Evolutionary conservation across 768 basidiomycete genomes (phyloP).

Genomic region (Pisolithus albus): DNA sequence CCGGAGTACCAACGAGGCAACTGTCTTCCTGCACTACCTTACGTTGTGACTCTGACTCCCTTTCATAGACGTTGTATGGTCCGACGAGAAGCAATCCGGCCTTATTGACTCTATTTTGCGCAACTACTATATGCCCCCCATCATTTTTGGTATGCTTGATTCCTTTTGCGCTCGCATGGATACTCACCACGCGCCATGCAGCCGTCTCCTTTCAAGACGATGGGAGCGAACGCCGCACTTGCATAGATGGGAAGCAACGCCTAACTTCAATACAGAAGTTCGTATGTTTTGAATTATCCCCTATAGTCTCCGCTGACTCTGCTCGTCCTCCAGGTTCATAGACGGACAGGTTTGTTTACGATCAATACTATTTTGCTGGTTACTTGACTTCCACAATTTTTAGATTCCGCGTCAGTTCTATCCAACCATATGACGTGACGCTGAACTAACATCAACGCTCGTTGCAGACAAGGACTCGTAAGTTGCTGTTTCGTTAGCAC

Average conservation of each 20-base stretch:
- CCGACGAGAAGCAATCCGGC: conserved; percentile 49
- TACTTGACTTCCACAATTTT: conserved; percentile 6
- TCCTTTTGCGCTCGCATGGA: not conserved
- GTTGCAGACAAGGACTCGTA: conserved; percentile 36
- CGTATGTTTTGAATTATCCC: conserved; percentile 1
- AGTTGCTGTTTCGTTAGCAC: conserved; percentile 7
- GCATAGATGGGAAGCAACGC: conserved; percentile 72
- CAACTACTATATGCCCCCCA: conserved; percentile 61
- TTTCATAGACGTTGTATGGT: conserved; percentile 55
- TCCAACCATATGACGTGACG: not conserved
- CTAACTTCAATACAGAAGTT: conserved; percentile 60
- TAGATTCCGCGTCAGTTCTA: conserved; percentile 39
- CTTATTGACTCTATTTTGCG: conserved; percentile 60
- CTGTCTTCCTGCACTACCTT: not conserved
- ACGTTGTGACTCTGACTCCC: not conserved
- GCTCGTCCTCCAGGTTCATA: conserved; percentile 38
- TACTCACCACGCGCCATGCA: conserved; percentile 13
- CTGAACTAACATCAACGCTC: conserved; percentile 4
- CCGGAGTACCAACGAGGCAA: conserved; percentile 63
- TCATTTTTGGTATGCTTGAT: conserved; percentile 50
- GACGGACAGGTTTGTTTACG: conserved; percentile 43
- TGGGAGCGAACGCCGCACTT: conserved; percentile 40
- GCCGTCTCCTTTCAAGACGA: conserved; percentile 35
- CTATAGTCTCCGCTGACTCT: not conserved
- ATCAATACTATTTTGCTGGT: not conserved